A percentile compares a stretch with the other conserved stretches of the same genome.
Evolutionary conservation across 306 rosid species (phyloP).

Genomic region (Glycine soja): DNA sequence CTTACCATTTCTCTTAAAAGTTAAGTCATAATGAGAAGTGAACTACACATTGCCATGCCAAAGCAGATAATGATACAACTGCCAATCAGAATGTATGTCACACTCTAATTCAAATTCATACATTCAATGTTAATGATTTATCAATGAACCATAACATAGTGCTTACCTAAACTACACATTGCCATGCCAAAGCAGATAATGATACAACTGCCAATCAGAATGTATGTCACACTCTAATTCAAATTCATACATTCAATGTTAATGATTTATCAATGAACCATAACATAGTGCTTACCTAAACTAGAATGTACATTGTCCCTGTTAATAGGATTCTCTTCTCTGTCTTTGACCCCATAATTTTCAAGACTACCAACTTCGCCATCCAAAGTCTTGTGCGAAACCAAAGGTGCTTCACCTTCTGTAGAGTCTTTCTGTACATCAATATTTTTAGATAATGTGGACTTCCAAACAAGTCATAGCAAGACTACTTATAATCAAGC

Average conservation of each 20-base stretch:
- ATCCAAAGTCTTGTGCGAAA: conserved; percentile 44
- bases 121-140: conserved; percentile 11
- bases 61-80: no score
- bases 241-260: conserved; percentile 26
- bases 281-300: conserved; percentile 57
- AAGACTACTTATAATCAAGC: conserved; percentile 37
- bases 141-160: conserved; percentile 39
- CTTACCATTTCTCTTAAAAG: neutral
- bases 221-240: neutral
- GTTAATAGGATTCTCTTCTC: conserved; percentile 43
- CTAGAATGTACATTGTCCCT: conserved; percentile 48
- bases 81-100: neutral
- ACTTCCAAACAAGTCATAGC: conserved; percentile 41
- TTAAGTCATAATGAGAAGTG: conserved; percentile 15
- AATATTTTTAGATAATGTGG: conserved; percentile 41
- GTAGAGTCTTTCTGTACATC: conserved; percentile 52
- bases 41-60: conserved; percentile 12
- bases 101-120: conserved; percentile 23
- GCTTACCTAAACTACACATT: conserved; percentile 60
- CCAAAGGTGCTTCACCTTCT: conserved; percentile 44
- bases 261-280: conserved; percentile 40
- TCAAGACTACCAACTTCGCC: conserved; percentile 31
- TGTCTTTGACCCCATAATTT: conserved; percentile 43
- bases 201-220: neutral
- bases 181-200: neutral